Conservation (phyloP, 306 rosid genomes). For the Cicer chorassanicum region DNA sequence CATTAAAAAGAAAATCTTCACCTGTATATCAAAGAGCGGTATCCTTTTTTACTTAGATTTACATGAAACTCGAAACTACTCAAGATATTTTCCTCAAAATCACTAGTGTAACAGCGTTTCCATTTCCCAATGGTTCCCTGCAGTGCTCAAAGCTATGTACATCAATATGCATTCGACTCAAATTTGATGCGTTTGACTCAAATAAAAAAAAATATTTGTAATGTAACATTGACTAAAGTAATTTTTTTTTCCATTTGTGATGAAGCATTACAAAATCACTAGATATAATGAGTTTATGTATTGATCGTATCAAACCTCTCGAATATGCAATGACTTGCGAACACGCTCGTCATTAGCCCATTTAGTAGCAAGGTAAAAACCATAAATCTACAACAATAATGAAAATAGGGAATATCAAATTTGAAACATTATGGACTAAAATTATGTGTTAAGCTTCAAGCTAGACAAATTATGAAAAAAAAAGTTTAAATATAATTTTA, state of each 20-base stretch:
- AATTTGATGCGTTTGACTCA: background rate
- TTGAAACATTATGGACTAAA: background rate
- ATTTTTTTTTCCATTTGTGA: background rate
- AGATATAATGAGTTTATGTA: background rate
- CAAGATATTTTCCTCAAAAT: background rate
- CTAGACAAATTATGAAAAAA: background rate
- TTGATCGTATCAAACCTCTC: slow-evolving; percentile 41
- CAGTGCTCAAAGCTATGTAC: background rate
- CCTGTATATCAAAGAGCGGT: slow-evolving; percentile 61
- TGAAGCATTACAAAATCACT: background rate
- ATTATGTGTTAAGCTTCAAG: background rate
- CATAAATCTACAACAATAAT: slow-evolving; percentile 37
- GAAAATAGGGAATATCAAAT: slow-evolving; percentile 1
- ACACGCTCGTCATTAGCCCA: slow-evolving; percentile 45
- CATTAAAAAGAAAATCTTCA: slow-evolving; percentile 23
- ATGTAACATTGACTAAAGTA: background rate
- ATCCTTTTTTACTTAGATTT: slow-evolving; percentile 49
- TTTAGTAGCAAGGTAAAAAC: slow-evolving; percentile 25
- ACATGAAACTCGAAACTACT: slow-evolving; percentile 50
- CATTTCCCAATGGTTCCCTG: slow-evolving; percentile 46
- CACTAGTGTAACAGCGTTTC: slow-evolving; percentile 11
- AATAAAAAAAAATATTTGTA: background rate
- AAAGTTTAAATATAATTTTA: too few relatives aligned
- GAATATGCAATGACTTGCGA: slow-evolving; percentile 46
- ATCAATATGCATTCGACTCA: background rate